These are phyloP conservation scores for Trichomonas tenax DNA, from an alignment of 208 protist species.

Conservation along the genomic window DNA sequence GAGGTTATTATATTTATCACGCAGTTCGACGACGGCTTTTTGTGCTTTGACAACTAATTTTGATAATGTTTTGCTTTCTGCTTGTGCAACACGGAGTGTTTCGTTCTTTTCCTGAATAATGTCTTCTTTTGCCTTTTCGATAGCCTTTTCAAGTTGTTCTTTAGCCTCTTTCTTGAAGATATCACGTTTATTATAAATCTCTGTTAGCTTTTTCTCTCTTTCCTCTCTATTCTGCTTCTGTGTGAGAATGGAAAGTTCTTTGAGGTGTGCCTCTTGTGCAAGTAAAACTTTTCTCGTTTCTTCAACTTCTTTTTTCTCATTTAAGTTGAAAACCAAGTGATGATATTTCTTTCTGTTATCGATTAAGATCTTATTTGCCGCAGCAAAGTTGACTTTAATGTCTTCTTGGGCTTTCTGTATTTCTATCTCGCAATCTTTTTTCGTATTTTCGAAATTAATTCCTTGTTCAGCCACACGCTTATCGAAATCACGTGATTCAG, in stretches of 20 bases:
- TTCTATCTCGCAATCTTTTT: neutral
- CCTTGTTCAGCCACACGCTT: neutral
- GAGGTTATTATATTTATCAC: neutral
- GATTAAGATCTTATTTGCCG: neutral
- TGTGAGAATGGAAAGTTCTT: neutral
- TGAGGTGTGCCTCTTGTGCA: neutral
- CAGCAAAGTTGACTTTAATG: neutral
- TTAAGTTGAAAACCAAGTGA: neutral
- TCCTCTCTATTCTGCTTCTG: neutral
- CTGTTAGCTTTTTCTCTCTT: neutral
- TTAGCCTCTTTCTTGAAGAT: neutral
- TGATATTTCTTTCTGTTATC: neutral
- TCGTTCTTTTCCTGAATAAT: neutral
- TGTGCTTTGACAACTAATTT: neutral
- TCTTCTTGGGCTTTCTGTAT: neutral
- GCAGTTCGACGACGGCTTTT: neutral
- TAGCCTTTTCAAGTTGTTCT: neutral
- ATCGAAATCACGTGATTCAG: neutral
- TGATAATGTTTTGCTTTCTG: neutral
- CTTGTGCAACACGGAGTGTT: neutral
- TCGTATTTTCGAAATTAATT: neutral
- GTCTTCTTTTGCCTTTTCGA: neutral
- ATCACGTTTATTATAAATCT: neutral
- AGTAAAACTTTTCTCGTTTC: neutral
- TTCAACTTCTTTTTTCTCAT: conserved; percentile 17